These are phyloP conservation scores for Colletotrichum gloeosporioides DNA, from an alignment of 2,329 filamentous ascomycete species.

Conservation along the genomic window DNA sequence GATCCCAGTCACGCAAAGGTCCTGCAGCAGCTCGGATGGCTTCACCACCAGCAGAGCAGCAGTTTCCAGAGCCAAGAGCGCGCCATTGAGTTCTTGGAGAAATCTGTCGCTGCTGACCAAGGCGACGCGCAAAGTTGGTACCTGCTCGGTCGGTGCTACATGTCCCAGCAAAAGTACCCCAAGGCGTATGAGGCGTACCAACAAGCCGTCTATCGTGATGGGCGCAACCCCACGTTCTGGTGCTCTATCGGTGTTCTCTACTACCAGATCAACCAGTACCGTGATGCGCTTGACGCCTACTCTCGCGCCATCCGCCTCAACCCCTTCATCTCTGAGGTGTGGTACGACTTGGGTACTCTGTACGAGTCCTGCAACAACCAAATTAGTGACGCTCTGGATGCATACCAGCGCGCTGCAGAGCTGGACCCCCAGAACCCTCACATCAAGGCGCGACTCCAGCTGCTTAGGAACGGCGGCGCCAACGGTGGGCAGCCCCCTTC, in stretches of 20 bases:
- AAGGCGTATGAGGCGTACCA: constrained; percentile 99
- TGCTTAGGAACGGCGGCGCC: constrained; percentile 82
- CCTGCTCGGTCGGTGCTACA: constrained; percentile 94
- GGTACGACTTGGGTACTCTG: constrained; percentile 97
- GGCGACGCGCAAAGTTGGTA: constrained; percentile 99
- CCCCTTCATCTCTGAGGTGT: constrained; percentile 98
- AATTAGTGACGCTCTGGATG: constrained; percentile 93
- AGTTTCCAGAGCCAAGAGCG: constrained; percentile 92
- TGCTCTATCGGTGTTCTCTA: constrained; percentile 99
- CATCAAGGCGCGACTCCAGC: constrained; percentile 91
- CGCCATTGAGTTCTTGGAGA: constrained; percentile 96
- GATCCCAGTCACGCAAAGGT: constrained; percentile 98
- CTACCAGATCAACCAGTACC: constrained; percentile 99
- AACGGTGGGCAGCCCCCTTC: constrained; percentile 74
- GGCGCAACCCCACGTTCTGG: constrained; percentile 98
- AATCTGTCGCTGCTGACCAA: constrained; percentile 93
- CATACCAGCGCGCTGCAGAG: constrained; percentile 92
- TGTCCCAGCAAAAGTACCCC: constrained; percentile 98
- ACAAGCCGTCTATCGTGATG: constrained; percentile 97
- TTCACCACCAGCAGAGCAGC: constrained; percentile 95
- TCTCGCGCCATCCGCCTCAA: constrained; percentile 95
- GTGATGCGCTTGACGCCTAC: constrained; percentile 96
- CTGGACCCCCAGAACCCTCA: constrained; percentile 92
- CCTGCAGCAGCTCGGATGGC: constrained; percentile 94
- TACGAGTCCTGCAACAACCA: constrained; percentile 99